phyloP scores from a whole-genome alignment of 805 yeast species.

The Candida manassasensis region DNA sequence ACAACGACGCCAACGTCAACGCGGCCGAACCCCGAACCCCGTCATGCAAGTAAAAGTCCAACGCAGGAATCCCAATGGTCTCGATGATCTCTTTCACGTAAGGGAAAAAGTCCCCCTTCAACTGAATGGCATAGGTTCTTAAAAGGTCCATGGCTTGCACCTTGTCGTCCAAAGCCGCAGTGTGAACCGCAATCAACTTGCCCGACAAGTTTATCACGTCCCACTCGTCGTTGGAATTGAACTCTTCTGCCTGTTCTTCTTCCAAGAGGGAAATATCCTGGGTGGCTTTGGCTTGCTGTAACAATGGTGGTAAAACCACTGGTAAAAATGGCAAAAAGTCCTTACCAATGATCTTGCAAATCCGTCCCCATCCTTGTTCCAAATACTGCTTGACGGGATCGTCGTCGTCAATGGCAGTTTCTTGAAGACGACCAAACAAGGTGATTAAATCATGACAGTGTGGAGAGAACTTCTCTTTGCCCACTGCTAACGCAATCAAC shows the following conservation, averaged over 20 bases:
- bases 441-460: slow-evolving; percentile 71
- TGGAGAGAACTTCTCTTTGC: slow-evolving; percentile 78
- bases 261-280: slow-evolving; percentile 88
- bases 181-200: slow-evolving; percentile 89
- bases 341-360: slow-evolving; percentile 78
- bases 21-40: slow-evolving; percentile 94
- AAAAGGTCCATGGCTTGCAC: slow-evolving; percentile 87
- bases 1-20: slow-evolving; percentile 70
- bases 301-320: slow-evolving; percentile 82
- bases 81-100: slow-evolving; percentile 74
- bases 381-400: slow-evolving; percentile 85
- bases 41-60: slow-evolving; percentile 88
- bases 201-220: slow-evolving; percentile 90
- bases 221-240: slow-evolving; percentile 86
- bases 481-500: slow-evolving; percentile 90
- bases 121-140: slow-evolving; percentile 76
- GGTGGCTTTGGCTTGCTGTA: slow-evolving; percentile 79
- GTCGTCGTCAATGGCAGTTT: slow-evolving; percentile 54
- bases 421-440: slow-evolving; percentile 69
- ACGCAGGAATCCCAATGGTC: slow-evolving; percentile 81
- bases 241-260: slow-evolving; percentile 80
- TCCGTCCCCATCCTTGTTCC: slow-evolving; percentile 94
- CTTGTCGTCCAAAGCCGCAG: slow-evolving; percentile 91
- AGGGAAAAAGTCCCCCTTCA: slow-evolving; percentile 77
- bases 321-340: slow-evolving; percentile 84